Conservation (phyloP, 2,329 filamentous ascomycete species). For the Exophiala spinifera region DNA sequence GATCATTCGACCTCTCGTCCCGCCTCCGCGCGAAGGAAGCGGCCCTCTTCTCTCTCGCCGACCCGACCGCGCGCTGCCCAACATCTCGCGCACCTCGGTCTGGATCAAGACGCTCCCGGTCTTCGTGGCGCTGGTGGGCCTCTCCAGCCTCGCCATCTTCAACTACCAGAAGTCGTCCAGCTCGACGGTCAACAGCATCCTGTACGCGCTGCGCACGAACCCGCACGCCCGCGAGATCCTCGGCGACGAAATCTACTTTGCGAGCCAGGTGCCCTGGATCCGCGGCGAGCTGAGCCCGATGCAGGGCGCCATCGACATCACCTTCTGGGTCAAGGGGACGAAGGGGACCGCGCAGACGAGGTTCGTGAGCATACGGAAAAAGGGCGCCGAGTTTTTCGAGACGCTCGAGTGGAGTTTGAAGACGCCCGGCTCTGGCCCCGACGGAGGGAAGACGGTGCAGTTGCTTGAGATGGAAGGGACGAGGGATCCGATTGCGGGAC, state of each 20-base stretch:
- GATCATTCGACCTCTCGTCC: constrained; percentile 34
- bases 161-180: constrained; percentile 98
- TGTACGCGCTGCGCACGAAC: constrained; percentile 87
- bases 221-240: constrained; percentile 69
- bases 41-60: constrained; percentile 53
- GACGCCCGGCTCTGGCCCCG: constrained; percentile 59
- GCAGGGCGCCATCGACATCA: constrained; percentile 83
- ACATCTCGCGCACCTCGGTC: constrained; percentile 45
- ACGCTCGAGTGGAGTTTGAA: constrained; percentile 88
- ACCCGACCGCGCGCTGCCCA: constrained; percentile 52
- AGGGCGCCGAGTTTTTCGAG: constrained; percentile 70
- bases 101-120: constrained; percentile 75
- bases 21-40: constrained; percentile 49
- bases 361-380: constrained; percentile 72
- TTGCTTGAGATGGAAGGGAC: constrained; percentile 51
- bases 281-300: constrained; percentile 87
- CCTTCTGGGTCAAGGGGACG: constrained; percentile 81
- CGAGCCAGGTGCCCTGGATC: constrained; percentile 77
- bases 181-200: constrained; percentile 77
- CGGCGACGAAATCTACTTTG: constrained; percentile 84
- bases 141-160: constrained; percentile 83
- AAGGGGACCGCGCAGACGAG: constrained; percentile 68
- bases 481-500: constrained; percentile 22
- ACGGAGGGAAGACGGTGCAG: constrained; percentile 58
- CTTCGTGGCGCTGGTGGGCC: constrained; percentile 69